These are phyloP conservation scores for Starmerella vitae DNA, from an alignment of 805 yeast genomes.

Conservation along the genomic window DNA sequence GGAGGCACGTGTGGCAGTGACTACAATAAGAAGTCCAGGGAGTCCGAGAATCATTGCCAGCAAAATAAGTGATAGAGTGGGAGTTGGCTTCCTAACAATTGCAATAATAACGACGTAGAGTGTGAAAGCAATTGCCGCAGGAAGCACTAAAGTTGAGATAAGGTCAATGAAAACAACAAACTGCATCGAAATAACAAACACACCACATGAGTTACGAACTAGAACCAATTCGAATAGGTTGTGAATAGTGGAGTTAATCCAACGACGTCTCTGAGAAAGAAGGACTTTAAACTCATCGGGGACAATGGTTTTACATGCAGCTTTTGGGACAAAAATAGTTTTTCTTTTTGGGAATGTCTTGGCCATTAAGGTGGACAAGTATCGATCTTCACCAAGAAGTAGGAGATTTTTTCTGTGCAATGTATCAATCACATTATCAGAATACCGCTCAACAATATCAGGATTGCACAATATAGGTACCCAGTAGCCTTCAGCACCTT, in stretches of 20 bases:
- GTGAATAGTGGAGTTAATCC: conserved; percentile 93
- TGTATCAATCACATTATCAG: conserved; percentile 72
- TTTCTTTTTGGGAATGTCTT: conserved; percentile 80
- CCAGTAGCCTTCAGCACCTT: conserved; percentile 69
- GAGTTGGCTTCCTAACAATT: conserved; percentile 60
- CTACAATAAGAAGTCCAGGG: conserved; percentile 67
- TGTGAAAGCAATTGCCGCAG: conserved; percentile 76
- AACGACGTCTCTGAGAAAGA: conserved; percentile 85
- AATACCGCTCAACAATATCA: conserved; percentile 81
- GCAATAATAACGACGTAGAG: conserved; percentile 63
- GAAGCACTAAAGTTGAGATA: conserved; percentile 76
- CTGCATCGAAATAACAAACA: conserved; percentile 91
- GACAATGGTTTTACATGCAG: conserved; percentile 84
- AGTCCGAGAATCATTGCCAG: conserved; percentile 70
- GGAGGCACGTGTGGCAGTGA: conserved; percentile 62
- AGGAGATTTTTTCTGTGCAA: conserved; percentile 76
- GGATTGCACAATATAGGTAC: conserved; percentile 89
- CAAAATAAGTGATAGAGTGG: conserved; percentile 59
- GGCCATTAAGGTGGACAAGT: conserved; percentile 70
- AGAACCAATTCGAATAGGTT: conserved; percentile 76
- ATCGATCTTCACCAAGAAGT: conserved; percentile 83
- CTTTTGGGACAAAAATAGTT: conserved; percentile 75
- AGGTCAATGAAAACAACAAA: conserved; percentile 74
- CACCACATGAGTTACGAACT: conserved; percentile 82
- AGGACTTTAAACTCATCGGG: conserved; percentile 69